Conservation (phyloP, 75 land plant species). For the Isoetes taiwanensis region DNA sequence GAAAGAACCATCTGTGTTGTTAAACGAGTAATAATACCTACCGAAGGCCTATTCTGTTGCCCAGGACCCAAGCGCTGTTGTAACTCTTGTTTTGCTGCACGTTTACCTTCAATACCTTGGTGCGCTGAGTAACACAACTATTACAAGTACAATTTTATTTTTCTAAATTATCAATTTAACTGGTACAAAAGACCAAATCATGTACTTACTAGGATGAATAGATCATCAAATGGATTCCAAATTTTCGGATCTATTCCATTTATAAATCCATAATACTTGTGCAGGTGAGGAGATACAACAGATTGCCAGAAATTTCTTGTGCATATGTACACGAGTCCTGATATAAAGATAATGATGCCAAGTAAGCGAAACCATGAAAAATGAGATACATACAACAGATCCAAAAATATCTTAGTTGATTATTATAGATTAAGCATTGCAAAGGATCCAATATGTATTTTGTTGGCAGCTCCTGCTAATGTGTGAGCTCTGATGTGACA, state of each 20-base stretch:
- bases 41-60: slow-evolving; percentile 43
- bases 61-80: slow-evolving; percentile 54
- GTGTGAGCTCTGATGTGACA: too few relatives aligned
- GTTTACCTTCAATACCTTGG: slow-evolving; percentile 74
- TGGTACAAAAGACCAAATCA: neutral
- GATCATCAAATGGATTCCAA: slow-evolving; percentile 83
- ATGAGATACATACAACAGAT: neutral
- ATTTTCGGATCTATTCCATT: slow-evolving; percentile 90
- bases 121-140: slow-evolving; percentile 69
- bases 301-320: slow-evolving; percentile 60
- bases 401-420: neutral
- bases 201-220: slow-evolving; percentile 59
- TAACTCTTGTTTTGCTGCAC: slow-evolving; percentile 70
- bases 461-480: too few relatives aligned
- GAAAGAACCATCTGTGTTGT: slow-evolving; percentile 84
- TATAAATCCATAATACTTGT: slow-evolving; percentile 73
- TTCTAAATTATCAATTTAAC: too few relatives aligned
- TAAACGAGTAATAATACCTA: slow-evolving; percentile 71
- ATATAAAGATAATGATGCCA: neutral
- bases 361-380: neutral
- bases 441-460: too few relatives aligned
- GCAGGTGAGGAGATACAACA: slow-evolving; percentile 60
- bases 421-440: neutral
- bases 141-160: slow-evolving; percentile 5
- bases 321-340: slow-evolving; percentile 79